Base-by-base conservation (phyloP, 2,329 filamentous ascomycete species). In the Coniochaeta sp. region DNA sequence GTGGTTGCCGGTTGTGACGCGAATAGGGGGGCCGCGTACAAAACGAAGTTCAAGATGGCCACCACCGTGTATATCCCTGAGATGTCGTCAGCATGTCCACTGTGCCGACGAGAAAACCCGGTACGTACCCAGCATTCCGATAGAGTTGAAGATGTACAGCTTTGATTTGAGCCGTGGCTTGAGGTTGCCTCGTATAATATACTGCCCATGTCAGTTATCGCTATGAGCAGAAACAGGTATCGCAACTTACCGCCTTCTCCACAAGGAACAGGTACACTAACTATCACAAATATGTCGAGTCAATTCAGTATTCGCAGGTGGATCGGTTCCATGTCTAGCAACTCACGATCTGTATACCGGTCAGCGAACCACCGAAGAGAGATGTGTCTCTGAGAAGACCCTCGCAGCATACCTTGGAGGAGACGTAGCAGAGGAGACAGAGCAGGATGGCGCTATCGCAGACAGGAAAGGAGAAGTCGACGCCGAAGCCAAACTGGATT, bases 181-280 rank as follows among this genome's bases (percentile, higher is more conserved):
- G n/a, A 74, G 71, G 14, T 75, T 77, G 31, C 80, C 79, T 57
- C 82, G 78, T 58, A 88, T 82, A 56, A 87, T 84, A 64, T 84
- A 81, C 79, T 84, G 50, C 8, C 26, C 11, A 22, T n/a, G 19
- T 34, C 17, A 57, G 34, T 28, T 12, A 14, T 22, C 17, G 17
- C 17, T 14, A 22, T 7, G 54, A 56, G 31, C 19, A 1, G 6
- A 0, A 14, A 26, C 1, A 6, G 8, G 6, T 22, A 17, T 14
- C 7, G 24, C 14, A 4, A 72, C 78, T 68, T 71, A 84, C 83
- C 50, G 81, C 84, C 71, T 85, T 85, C 68, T 88, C 86, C 1
- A 86, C 84, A 2, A 88, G 73, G 67, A 88, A 88, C 28, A 84
- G 75, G 66, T 88, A 88, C n/a, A 87, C 83, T 24, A 87, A 71